A percentile compares a stretch with the other conserved stretches of the same genome.
phyloP scores from a whole-genome alignment of 768 basidiomycete genomes.

The Suillus alpinus region DNA sequence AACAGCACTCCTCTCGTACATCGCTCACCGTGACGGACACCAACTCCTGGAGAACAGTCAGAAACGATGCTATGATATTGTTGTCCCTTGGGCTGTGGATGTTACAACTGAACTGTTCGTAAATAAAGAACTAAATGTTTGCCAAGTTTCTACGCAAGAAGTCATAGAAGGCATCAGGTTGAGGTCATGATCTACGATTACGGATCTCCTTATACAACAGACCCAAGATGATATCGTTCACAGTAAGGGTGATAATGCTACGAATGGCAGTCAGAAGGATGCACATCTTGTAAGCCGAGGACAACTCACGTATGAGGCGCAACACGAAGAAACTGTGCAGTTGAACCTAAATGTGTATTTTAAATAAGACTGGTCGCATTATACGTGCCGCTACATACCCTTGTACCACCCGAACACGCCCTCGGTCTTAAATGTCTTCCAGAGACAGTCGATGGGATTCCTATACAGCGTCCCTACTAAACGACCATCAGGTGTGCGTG shows the following conservation, averaged over 20 bases:
- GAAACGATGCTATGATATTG: too few relatives aligned
- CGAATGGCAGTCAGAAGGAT: constrained; percentile 2
- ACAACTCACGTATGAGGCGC: constrained; percentile 81
- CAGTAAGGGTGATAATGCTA: constrained; percentile 88
- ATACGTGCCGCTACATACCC: constrained; percentile 42
- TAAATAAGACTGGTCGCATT: background rate
- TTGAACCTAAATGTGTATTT: constrained; percentile 57
- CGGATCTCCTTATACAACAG: constrained; percentile 60
- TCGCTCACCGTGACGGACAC: too few relatives aligned
- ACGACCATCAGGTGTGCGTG: constrained; percentile 64
- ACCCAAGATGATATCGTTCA: constrained; percentile 74
- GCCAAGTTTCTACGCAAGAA: too few relatives aligned
- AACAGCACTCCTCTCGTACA: background rate
- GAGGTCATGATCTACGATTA: background rate
- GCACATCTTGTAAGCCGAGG: background rate
- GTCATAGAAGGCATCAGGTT: too few relatives aligned
- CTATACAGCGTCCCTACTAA: constrained; percentile 77
- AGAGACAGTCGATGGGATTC: constrained; percentile 93
- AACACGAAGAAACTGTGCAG: constrained; percentile 90
- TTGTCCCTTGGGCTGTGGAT: too few relatives aligned
- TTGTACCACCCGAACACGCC: constrained; percentile 96
- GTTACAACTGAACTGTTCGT: too few relatives aligned
- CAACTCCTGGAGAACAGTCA: too few relatives aligned
- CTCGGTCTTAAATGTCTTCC: constrained; percentile 91
- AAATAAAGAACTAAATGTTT: too few relatives aligned